Base-by-base conservation (phyloP, 352 stramenopile genomes). In the Globisporangium uncinulatum region DNA sequence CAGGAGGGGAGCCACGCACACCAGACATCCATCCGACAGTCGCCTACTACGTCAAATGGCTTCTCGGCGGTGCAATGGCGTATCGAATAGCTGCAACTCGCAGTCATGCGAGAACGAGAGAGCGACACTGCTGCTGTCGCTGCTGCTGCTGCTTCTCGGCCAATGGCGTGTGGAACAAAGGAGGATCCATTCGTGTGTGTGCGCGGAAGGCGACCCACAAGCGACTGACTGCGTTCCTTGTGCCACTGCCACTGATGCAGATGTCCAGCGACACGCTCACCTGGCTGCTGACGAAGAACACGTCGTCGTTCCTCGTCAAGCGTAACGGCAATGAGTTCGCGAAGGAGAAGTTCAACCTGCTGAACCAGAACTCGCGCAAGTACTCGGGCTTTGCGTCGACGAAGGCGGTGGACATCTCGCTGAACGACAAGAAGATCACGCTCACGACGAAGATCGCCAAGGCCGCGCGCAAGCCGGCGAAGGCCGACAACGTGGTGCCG, bases 231-330 rank as follows among this genome's bases (percentile, higher is more conserved):
- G 2, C 20, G 39, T 29, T 21, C 3, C 13, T 50, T 39, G n/a
- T 62, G 4, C 53, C 10, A 39, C 0, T 43, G 9, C 7, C 17
- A 39, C 34, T 39, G 34, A n/a, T 43, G 48, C 59, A 92, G 82
- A 94, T 94, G 84, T 91, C 80, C 62, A 89, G 68, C 75, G 91
- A 98, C 89, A 92, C 92, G 59, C 91, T 99, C 61, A 94, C 95
- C 59, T 99, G 96, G 96, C 86, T 98, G 77, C 69, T 98, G 63
- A 95, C 96, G 67, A 96, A 97, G 81, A 95, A 97, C 64, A 98
- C 97, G 66, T 98, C 84, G 70, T 97, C 78, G 63, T 99, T 99
- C 79, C 79, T 98, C 48, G 87, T 97, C 66, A 98, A 98, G 86
- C 81, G 88, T 60, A 87, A 83, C 61, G 71, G 74, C 72, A 84